Evolutionary conservation across 495 filamentous ascomycete genomes (phyloP).

Genomic region (Echria macrotheca): DNA sequence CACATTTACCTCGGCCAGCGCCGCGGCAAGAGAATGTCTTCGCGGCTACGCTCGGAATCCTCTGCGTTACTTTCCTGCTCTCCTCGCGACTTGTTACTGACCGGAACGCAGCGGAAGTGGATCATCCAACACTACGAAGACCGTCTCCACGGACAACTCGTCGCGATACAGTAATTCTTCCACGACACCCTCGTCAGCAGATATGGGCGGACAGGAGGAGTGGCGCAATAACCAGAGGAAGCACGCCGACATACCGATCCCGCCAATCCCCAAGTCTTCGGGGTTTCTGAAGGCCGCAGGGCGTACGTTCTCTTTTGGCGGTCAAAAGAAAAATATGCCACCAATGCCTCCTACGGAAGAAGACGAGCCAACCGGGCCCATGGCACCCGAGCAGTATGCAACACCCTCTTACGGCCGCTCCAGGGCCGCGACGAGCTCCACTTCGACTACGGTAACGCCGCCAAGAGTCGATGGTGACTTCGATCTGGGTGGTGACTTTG

Average conservation of each 20-base stretch:
- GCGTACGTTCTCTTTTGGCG: slow-evolving; percentile 69
- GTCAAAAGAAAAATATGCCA: slow-evolving; percentile 43
- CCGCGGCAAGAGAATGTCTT: too few relatives aligned
- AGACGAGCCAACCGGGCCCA: slow-evolving; percentile 31
- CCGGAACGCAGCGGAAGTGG: slow-evolving; percentile 34
- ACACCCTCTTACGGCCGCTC: slow-evolving; percentile 33
- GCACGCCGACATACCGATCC: slow-evolving; percentile 51
- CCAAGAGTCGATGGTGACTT: slow-evolving; percentile 61
- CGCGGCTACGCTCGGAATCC: too few relatives aligned
- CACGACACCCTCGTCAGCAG: slow-evolving; percentile 67
- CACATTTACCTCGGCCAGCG: too few relatives aligned
- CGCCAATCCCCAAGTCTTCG: slow-evolving; percentile 46
- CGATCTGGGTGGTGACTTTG: slow-evolving; percentile 56
- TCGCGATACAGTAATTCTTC: slow-evolving; percentile 68
- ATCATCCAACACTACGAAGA: slow-evolving; percentile 59
- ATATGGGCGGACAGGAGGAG: slow-evolving; percentile 53
- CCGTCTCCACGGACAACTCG: slow-evolving; percentile 58
- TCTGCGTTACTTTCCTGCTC: too few relatives aligned
- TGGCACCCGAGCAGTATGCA: slow-evolving; percentile 23
- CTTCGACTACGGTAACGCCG: slow-evolving; percentile 62
- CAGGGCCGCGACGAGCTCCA: slow-evolving; percentile 43
- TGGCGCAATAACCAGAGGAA: slow-evolving; percentile 44
- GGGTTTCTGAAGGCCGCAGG: slow-evolving; percentile 61
- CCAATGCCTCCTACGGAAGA: slow-evolving; percentile 41
- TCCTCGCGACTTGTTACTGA: too few relatives aligned